These are phyloP conservation scores for Clavaria fumosa DNA, from an alignment of 768 basidiomycete species.

Conservation along the genomic window DNA sequence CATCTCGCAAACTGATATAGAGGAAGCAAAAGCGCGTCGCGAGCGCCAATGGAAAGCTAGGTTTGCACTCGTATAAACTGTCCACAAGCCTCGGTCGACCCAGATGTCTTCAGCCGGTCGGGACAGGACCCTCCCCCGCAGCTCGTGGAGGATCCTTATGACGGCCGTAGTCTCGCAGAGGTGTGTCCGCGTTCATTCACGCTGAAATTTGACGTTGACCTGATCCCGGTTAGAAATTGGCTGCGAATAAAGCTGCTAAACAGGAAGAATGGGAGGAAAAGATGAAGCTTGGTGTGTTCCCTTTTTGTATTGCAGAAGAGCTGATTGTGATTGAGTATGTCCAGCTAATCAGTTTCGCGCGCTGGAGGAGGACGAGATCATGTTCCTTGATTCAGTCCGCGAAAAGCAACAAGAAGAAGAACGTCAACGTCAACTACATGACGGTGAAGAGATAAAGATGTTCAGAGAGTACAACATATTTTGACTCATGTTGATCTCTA, in stretches of 20 bases:
- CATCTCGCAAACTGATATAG: slow-evolving; percentile 66
- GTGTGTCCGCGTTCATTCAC: slow-evolving; percentile 29
- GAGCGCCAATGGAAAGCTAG: slow-evolving; percentile 88
- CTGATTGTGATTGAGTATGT: slow-evolving; percentile 6
- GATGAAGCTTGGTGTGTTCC: slow-evolving; percentile 47
- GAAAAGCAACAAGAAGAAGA: slow-evolving; percentile 68
- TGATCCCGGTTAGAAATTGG: slow-evolving; percentile 55
- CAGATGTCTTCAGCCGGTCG: slow-evolving; percentile 38
- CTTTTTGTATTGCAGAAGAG: background rate
- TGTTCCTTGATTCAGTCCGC: slow-evolving; percentile 72
- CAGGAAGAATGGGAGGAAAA: slow-evolving; percentile 92
- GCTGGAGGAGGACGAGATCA: slow-evolving; percentile 79
- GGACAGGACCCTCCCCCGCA: slow-evolving; percentile 75
- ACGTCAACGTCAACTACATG: slow-evolving; percentile 52
- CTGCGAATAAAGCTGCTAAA: slow-evolving; percentile 78
- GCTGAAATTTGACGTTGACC: slow-evolving; percentile 23
- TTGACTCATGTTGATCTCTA: slow-evolving; percentile 9
- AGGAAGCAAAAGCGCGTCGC: slow-evolving; percentile 48
- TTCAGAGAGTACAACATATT: slow-evolving; percentile 83
- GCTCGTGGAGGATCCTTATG: slow-evolving; percentile 61
- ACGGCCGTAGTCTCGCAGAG: slow-evolving; percentile 81
- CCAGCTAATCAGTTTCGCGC: slow-evolving; percentile 81
- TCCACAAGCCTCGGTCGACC: no score
- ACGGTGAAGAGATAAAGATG: slow-evolving; percentile 62
- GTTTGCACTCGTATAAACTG: no score